Conservation (phyloP, 2,329 filamentous ascomycete species). For the Blastomyces parvus region DNA sequence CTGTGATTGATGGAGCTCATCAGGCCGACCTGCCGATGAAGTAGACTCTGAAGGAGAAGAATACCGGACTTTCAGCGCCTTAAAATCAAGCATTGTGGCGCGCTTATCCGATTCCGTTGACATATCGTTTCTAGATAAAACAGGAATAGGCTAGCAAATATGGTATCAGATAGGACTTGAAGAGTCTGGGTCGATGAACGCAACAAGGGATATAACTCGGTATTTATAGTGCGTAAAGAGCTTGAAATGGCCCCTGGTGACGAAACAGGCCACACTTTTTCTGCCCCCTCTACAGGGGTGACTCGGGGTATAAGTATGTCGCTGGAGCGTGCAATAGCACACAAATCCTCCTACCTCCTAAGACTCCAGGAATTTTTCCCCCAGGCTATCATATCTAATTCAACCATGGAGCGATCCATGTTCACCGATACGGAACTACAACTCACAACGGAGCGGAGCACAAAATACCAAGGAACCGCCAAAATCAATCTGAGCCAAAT, state of each 20-base stretch:
- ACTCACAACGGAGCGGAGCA: conserved; percentile 16
- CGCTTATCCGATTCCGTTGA: neutral
- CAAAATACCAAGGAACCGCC: conserved; percentile 20
- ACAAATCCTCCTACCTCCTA: neutral
- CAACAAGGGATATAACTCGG: neutral
- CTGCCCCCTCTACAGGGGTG: neutral
- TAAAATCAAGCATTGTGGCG: neutral
- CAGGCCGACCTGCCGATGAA: neutral
- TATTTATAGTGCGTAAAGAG: neutral
- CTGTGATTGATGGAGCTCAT: neutral
- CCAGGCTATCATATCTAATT: neutral
- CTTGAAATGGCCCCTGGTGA: neutral
- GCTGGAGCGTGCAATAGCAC: neutral
- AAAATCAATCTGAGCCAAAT: conserved; percentile 22
- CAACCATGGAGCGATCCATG: conserved; percentile 13
- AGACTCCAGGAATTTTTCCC: neutral
- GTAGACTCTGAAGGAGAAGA: neutral
- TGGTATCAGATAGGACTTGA: neutral
- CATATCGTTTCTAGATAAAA: neutral
- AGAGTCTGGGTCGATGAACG: neutral
- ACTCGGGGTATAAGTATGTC: neutral
- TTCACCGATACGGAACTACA: conserved; percentile 15
- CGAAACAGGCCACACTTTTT: neutral
- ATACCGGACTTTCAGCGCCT: neutral
- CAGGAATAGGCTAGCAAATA: neutral